Evolutionary conservation across 2,329 filamentous ascomycete genomes (phyloP).

Genomic region (Penicillium sp.): DNA sequence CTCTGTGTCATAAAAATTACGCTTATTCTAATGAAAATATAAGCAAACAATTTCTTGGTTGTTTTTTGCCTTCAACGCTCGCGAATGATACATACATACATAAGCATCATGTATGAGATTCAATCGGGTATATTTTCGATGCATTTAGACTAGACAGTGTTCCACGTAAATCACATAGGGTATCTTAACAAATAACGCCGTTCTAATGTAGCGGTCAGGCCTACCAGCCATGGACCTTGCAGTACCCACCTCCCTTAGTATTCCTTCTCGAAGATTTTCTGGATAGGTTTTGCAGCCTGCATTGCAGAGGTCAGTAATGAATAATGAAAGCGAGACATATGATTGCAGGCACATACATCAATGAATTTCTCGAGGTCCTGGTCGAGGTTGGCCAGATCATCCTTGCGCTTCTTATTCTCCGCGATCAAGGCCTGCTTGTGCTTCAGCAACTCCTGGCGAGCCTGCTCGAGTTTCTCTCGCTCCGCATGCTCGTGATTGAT

Average conservation of each 20-base stretch:
- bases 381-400: conserved; percentile 87
- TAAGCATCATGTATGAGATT: background rate
- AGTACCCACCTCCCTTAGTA: conserved; percentile 33
- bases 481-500: conserved; percentile 89
- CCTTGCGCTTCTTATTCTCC: conserved; percentile 89
- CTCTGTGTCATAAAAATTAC: background rate
- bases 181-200: conserved; percentile 30
- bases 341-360: conserved; percentile 59
- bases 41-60: too few species aligned
- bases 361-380: conserved; percentile 93
- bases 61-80: background rate
- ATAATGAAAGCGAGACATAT: background rate
- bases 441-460: conserved; percentile 74
- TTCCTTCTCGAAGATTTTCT: conserved; percentile 80
- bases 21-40: too few species aligned
- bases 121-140: background rate
- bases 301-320: conserved; percentile 1
- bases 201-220: conserved; percentile 14
- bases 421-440: conserved; percentile 69
- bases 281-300: conserved; percentile 83
- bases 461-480: conserved; percentile 80
- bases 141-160: background rate
- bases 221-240: conserved; percentile 3
- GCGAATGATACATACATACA: background rate
- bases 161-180: conserved; percentile 16